Evolutionary conservation across 225 moss, liverwort and hornwort species (phyloP), one percentile per base, ranked within the genome.

Genomic region (Straminergon stramineum): DNA sequence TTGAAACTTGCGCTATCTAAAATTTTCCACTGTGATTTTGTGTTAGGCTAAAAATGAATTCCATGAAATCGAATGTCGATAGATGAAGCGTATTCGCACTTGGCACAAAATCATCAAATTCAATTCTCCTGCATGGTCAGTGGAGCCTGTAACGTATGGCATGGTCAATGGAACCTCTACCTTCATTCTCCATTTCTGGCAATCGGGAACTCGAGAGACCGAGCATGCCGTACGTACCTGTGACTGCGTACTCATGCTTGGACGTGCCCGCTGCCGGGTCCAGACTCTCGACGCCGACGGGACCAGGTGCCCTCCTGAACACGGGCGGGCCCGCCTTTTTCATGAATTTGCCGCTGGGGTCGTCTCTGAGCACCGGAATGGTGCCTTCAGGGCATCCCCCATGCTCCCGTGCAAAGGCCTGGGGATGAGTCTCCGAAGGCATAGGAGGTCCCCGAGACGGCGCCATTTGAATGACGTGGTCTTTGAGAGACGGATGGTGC

Each of bases 401-500:
- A 45, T 87, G 43, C 64, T 90, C 90, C 21, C 28, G 79, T 22
- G 84, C 88, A 52, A 90, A 90, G 37, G 69, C 84, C 9, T 90
- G 90, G 6, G 87, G 90, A 17, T 90, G 90, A 16, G 28, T 37
- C 82, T 75, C 43, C 1, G 64, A 64, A 8, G 66, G 51, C 31
- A 35, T 28, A 8, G 24, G 28, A 75, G 52, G 32, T 58, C 21
- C 31, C 4, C 56, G 32, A 19, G 93, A 62, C 28, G 85, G 76
- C 31, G 17, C 22, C 82, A 90, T 90, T 45, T 37, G 88, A 30
- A 93, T 93, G 60, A 86, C 67, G 14, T 93, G 93, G 67, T 84
- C 90, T n/a, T 43, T 88, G 37, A 93, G 91, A 52, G 90, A 62
- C 10, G 93, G 93, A 61, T 93, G 93, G 79, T 93, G 91, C 19